Evolutionary conservation across 192 early-diverging fungal genomes (phyloP).

Genomic region (Geosiphon pyriformis): DNA sequence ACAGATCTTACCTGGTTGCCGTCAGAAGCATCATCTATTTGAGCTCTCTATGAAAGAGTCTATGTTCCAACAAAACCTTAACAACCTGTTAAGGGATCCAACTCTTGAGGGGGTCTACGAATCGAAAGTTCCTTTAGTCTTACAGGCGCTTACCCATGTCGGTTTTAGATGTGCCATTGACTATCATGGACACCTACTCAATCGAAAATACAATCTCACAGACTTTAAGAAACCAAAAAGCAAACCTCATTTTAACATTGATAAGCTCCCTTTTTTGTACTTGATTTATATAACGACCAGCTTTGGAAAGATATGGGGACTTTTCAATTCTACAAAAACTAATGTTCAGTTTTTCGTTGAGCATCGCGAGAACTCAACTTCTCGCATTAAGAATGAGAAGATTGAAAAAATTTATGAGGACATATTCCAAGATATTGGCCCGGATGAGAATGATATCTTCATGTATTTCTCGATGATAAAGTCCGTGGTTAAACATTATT

Average conservation of each 20-base stretch:
- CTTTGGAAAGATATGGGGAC: conserved; percentile 59
- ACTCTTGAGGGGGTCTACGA: conserved; percentile 93
- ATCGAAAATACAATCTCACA: conserved; percentile 43
- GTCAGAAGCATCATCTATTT: conserved; percentile 68
- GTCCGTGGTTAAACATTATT: conserved; percentile 41
- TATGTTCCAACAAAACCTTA: conserved; percentile 70
- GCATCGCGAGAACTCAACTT: neutral
- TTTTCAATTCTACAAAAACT: conserved; percentile 23
- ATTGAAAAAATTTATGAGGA: conserved; percentile 43
- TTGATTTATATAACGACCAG: conserved; percentile 70
- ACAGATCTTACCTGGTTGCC: conserved; percentile 72
- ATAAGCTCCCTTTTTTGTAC: conserved; percentile 57
- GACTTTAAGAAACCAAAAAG: conserved; percentile 35
- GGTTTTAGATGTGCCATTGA: conserved; percentile 56
- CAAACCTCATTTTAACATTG: conserved; percentile 32
- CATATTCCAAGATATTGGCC: conserved; percentile 25
- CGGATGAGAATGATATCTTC: conserved; percentile 39
- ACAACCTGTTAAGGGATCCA: conserved; percentile 79
- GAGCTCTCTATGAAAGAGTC: conserved; percentile 76
- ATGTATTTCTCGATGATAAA: conserved; percentile 47
- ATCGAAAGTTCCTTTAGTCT: conserved; percentile 74
- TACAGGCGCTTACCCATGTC: conserved; percentile 74
- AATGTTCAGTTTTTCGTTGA: neutral
- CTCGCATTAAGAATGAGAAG: conserved; percentile 37
- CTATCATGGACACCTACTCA: conserved; percentile 28